These are phyloP conservation scores for Russula dissimulans DNA, from an alignment of 768 basidiomycete genomes.

Conservation along the genomic window DNA sequence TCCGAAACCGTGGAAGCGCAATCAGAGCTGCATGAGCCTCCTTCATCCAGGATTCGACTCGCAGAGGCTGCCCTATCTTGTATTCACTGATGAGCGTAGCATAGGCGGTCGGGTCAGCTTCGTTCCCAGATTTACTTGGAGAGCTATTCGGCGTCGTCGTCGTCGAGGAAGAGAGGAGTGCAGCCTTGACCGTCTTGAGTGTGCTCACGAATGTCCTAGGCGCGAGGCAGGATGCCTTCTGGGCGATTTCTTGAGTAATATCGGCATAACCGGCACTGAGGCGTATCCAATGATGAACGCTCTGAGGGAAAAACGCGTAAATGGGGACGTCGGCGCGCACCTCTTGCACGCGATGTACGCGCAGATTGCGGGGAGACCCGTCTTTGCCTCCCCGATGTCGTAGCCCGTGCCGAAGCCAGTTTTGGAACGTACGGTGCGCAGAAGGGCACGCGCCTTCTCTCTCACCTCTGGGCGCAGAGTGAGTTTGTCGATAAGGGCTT, in stretches of 20 bases:
- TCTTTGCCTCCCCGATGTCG: constrained; percentile 30
- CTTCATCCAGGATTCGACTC: constrained; percentile 15
- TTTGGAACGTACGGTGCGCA: constrained; percentile 32
- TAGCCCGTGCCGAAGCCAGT: constrained; percentile 44
- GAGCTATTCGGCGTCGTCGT: not conserved
- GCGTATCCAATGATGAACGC: not conserved
- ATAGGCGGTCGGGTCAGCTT: constrained; percentile 28
- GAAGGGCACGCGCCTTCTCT: constrained; percentile 26
- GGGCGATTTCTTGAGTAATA: constrained; percentile 26
- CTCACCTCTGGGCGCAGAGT: constrained; percentile 27
- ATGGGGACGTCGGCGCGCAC: constrained; percentile 24
- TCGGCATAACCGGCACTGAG: constrained; percentile 25
- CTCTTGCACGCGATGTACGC: constrained; percentile 41
- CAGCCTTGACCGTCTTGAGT: constrained; percentile 22
- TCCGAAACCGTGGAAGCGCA: constrained; percentile 4
- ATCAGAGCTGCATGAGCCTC: constrained; percentile 8
- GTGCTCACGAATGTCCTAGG: constrained; percentile 24
- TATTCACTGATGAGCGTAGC: constrained; percentile 1
- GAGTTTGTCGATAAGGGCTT: constrained; percentile 14
- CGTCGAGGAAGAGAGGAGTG: constrained; percentile 9
- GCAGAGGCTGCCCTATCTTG: constrained; percentile 12
- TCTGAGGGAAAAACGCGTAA: not conserved
- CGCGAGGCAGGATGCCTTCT: constrained; percentile 27
- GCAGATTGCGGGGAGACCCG: constrained; percentile 42
- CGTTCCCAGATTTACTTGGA: not conserved